Evolutionary conservation across 768 basidiomycete species (phyloP).

Genomic region (Tricholoma furcatifolium): DNA sequence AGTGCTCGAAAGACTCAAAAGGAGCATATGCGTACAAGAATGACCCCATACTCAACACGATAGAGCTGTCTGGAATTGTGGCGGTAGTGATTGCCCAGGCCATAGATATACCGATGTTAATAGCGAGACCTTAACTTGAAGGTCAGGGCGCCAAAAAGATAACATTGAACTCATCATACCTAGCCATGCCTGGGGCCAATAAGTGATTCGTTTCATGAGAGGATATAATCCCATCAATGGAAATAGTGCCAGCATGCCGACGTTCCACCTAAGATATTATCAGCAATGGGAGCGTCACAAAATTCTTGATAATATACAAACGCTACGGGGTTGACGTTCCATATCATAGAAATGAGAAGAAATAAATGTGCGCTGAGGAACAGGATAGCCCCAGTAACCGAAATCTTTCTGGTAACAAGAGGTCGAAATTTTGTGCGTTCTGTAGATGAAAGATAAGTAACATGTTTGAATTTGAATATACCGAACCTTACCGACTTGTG

Average conservation of each 20-base stretch:
- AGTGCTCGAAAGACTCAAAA: background rate
- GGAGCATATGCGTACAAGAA: slow-evolving; percentile 1
- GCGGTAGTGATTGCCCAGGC: slow-evolving; percentile 7
- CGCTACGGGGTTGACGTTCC: slow-evolving; percentile 13
- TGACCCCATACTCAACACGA: slow-evolving; percentile 1
- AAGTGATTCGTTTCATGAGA: slow-evolving; percentile 38
- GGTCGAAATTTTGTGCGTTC: slow-evolving; percentile 23
- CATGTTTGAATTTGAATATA: slow-evolving; percentile 14
- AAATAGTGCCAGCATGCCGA: slow-evolving; percentile 18
- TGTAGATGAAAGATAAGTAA: slow-evolving; percentile 6
- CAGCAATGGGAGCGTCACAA: background rate
- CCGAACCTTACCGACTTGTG: slow-evolving; percentile 28
- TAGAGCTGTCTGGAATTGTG: background rate
- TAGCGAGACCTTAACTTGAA: background rate
- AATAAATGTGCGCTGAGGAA: slow-evolving; percentile 19
- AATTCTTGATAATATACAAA: background rate
- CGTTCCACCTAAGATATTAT: slow-evolving; percentile 1
- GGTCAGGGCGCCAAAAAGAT: too few species aligned
- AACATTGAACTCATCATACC: too few species aligned
- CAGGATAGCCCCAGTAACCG: slow-evolving; percentile 24
- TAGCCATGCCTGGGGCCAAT: slow-evolving; percentile 42
- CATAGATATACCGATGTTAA: slow-evolving; percentile 7
- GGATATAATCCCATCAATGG: slow-evolving; percentile 28
- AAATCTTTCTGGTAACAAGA: slow-evolving; percentile 25
- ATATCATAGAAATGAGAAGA: slow-evolving; percentile 8